Conservation (phyloP, 1,139 yeast genomes). For the Yamadazyma triangularis region DNA sequence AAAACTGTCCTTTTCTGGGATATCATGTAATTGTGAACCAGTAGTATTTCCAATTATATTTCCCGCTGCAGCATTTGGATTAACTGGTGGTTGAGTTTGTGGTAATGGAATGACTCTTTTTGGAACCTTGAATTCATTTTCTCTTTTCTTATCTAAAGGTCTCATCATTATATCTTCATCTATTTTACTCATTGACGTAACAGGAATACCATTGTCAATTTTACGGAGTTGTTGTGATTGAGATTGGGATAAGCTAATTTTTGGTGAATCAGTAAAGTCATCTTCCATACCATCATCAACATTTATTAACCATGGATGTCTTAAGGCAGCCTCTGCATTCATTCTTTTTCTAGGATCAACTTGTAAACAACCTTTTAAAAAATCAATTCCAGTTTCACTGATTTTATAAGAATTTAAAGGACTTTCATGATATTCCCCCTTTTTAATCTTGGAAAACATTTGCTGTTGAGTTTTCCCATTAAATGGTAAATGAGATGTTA, state of each 20-base stretch:
- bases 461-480: conserved; percentile 89
- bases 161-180: conserved; percentile 44
- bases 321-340: conserved; percentile 67
- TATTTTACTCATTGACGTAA: conserved; percentile 38
- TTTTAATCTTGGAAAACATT: conserved; percentile 67
- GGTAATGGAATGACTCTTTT: conserved; percentile 41
- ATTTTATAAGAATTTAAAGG: conserved; percentile 68
- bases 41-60: too few relatives aligned
- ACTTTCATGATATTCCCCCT: conserved; percentile 77
- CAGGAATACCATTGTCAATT: conserved; percentile 36
- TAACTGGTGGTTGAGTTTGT: conserved; percentile 27
- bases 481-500: conserved; percentile 91
- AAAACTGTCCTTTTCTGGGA: not conserved
- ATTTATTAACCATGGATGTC: conserved; percentile 59
- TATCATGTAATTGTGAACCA: not conserved
- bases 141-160: conserved; percentile 29
- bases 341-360: conserved; percentile 70
- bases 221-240: conserved; percentile 58
- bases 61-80: too few relatives aligned
- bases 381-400: conserved; percentile 62
- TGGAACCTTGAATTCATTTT: conserved; percentile 36
- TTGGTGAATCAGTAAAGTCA: conserved; percentile 13
- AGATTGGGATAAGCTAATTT: conserved; percentile 64
- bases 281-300: conserved; percentile 22
- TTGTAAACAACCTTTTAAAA: conserved; percentile 62